Percentiles rank a stretch among this genome's conserved stretches.
phyloP scores from a whole-genome alignment of 441 rosid genomes.

The Pelargonium citronellum region DNA sequence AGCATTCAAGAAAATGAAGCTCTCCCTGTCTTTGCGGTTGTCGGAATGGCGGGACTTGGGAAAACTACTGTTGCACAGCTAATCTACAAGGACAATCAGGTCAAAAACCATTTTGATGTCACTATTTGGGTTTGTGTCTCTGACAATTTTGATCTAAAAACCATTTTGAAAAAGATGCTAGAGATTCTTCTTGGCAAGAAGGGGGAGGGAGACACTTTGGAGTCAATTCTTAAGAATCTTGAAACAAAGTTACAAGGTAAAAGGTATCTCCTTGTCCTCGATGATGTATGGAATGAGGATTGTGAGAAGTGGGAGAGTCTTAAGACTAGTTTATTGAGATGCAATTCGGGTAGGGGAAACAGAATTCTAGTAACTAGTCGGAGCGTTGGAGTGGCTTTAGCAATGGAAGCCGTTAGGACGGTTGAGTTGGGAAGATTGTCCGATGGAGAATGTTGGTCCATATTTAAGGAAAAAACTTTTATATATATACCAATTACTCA shows the following conservation, averaged over 20 bases:
- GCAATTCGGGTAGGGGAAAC: not conserved
- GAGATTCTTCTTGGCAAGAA: not conserved
- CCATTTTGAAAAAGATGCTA: not conserved
- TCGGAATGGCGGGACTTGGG: slow-evolving; percentile 20
- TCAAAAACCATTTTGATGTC: not conserved
- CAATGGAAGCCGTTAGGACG: slow-evolving; percentile 1
- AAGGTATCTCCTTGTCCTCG: not conserved
- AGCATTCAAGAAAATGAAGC: not conserved
- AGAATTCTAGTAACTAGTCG: slow-evolving; percentile 12
- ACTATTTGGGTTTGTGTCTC: slow-evolving; percentile 12
- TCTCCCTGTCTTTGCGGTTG: slow-evolving; percentile 10
- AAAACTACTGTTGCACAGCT: slow-evolving; percentile 12
- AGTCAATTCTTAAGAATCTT: not conserved
- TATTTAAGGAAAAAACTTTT: slow-evolving; percentile 2
- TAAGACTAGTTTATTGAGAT: not conserved
- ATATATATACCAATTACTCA: not conserved
- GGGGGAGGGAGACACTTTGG: not conserved
- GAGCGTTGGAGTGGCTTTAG: not conserved
- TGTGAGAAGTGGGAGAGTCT: slow-evolving; percentile 12
- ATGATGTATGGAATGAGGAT: slow-evolving; percentile 19
- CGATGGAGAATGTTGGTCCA: slow-evolving; percentile 18
- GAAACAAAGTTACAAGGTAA: not conserved
- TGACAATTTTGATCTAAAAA: not conserved
- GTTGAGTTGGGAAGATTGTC: not conserved
- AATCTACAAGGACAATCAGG: not conserved